Base-by-base conservation (phyloP, 768 basidiomycete species). In the Rhodotorula toruloides region DNA sequence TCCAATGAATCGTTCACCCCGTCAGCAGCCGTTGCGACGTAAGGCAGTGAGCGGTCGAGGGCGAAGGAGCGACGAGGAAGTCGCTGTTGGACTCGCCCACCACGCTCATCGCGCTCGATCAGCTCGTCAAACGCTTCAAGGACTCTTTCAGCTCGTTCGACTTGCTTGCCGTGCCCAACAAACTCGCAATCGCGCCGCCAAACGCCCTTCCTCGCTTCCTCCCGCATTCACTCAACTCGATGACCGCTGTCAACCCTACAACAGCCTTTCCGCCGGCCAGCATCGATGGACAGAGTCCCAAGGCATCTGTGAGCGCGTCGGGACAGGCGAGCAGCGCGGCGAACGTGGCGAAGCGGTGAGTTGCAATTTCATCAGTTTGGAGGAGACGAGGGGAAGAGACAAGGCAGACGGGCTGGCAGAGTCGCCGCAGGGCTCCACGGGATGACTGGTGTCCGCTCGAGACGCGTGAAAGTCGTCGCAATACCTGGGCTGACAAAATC, bases 331-430 rank as follows among this genome's bases (percentile, higher is more conserved):
- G 36, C 36, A 43, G 44, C 22, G 63, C 68, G 1, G 68, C 68
- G 9, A 65, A 32, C 43, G 63, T 69, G 3, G 63, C 68, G 12
- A 69, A 69, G 63, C 32, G 68, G 68, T 69, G 31, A 29, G 68
- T 61, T 12, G 14, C 32, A 21, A 36, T 47, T 48, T 27, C 43
- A 47, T 36, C 12, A 3, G 27, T 8, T 6, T 13, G 31, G 39
- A 13, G 10, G 3, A 4, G 37, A 27, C 6, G 32, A 14, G 21
- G 5, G 32, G 6, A 5, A 32, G 7, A n/a, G 9, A 13, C 21
- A 10, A 37, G 25, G 16, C 46, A 27, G 25, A 19, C 9, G 46
- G 46, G 27, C n/a, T n/a, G n/a, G n/a, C n/a, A n/a, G n/a, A n/a
- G n/a, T n/a, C n/a, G n/a, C n/a, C n/a, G n/a, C n/a, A n/a, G n/a